Conservation (phyloP, 805 yeast genomes). For the Isabelozyma gotoi region DNA sequence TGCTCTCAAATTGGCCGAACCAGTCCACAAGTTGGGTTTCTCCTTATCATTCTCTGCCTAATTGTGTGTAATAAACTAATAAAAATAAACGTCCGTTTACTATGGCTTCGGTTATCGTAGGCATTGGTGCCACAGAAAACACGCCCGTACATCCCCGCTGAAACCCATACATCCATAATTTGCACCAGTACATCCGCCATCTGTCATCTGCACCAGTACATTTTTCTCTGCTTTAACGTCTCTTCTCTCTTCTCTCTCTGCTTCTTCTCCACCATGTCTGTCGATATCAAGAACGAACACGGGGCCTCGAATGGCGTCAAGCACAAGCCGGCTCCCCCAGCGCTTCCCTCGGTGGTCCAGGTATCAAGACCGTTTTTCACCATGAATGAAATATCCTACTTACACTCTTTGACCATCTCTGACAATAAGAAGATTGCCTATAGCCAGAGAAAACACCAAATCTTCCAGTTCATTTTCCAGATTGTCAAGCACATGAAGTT, state of each 20-base stretch:
- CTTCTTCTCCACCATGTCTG: neutral
- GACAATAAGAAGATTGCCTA: slow-evolving; percentile 45
- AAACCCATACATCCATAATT: no score
- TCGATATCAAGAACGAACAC: neutral
- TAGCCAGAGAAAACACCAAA: slow-evolving; percentile 51
- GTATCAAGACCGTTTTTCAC: slow-evolving; percentile 65
- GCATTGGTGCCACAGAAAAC: no score
- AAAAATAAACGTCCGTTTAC: neutral
- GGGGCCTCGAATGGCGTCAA: neutral
- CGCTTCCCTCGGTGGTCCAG: slow-evolving; percentile 24
- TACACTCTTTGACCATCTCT: slow-evolving; percentile 52
- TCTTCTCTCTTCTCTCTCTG: neutral
- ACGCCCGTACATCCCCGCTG: neutral
- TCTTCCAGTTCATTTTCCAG: slow-evolving; percentile 54
- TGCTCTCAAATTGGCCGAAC: slow-evolving; percentile 91
- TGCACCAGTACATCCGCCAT: neutral
- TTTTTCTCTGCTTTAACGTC: neutral
- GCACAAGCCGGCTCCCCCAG: neutral
- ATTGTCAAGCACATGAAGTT: slow-evolving; percentile 55
- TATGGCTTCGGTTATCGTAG: neutral
- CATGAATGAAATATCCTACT: slow-evolving; percentile 48
- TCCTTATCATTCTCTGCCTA: slow-evolving; percentile 89
- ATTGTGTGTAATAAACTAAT: neutral
- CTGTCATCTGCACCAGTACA: neutral
- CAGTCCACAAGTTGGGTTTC: slow-evolving; percentile 97